These are phyloP conservation scores for Pseudocercospora cruenta DNA, from an alignment of 2,329 filamentous ascomycete genomes.

Conservation along the genomic window DNA sequence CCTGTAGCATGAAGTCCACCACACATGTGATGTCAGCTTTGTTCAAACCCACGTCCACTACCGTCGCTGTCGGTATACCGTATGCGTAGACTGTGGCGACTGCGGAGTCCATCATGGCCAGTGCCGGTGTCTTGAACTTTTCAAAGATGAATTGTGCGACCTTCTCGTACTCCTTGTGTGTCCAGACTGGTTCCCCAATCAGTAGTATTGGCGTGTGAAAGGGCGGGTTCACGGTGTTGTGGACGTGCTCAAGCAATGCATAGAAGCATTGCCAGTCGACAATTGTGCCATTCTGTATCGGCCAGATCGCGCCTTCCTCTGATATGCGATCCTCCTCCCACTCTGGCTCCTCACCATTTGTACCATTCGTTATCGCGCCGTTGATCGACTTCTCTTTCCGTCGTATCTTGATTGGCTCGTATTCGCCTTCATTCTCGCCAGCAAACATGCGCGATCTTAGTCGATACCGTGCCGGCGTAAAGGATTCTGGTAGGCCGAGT, in stretches of 20 bases:
- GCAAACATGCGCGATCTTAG: slow-evolving; percentile 93
- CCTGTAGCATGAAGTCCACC: slow-evolving; percentile 76
- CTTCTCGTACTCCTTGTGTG: slow-evolving; percentile 79
- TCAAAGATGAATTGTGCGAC: slow-evolving; percentile 96
- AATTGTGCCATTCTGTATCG: slow-evolving; percentile 78
- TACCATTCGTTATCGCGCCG: slow-evolving; percentile 31
- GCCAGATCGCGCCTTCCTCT: slow-evolving; percentile 87
- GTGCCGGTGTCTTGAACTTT: slow-evolving; percentile 90
- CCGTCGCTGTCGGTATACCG: slow-evolving; percentile 76
- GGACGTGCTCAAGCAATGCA: slow-evolving; percentile 88
- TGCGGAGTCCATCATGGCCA: slow-evolving; percentile 87
- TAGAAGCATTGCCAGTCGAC: slow-evolving; percentile 92
- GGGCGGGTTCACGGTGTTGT: slow-evolving; percentile 83
- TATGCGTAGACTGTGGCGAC: slow-evolving; percentile 81
- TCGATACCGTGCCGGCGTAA: slow-evolving; percentile 85
- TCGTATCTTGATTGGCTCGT: slow-evolving; percentile 79
- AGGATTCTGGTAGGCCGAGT: slow-evolving; percentile 83
- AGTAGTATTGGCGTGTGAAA: slow-evolving; percentile 95
- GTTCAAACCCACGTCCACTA: slow-evolving; percentile 87
- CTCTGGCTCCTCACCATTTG: slow-evolving; percentile 61
- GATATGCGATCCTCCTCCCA: slow-evolving; percentile 89
- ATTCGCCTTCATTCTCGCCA: slow-evolving; percentile 74
- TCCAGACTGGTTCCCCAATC: slow-evolving; percentile 88
- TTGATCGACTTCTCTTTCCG: slow-evolving; percentile 41
- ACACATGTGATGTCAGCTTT: slow-evolving; percentile 94